phyloP scores from a whole-genome alignment of 148 eudicot genomes.

The Rheum nobile region DNA sequence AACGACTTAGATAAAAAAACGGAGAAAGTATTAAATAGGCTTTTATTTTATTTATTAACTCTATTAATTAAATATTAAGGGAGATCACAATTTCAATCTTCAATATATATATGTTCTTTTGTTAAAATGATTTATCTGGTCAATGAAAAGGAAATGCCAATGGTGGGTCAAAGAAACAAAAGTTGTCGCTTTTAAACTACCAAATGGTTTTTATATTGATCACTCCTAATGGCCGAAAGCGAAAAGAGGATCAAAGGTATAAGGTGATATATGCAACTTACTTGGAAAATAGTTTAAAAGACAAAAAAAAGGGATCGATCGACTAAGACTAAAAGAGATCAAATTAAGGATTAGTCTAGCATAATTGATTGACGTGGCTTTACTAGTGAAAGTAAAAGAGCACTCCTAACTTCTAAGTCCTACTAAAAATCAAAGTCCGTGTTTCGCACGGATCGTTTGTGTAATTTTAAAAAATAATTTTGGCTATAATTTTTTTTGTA shows the following conservation, averaged over 20 bases:
- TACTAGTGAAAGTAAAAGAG: not conserved
- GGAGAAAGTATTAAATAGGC: too few species aligned
- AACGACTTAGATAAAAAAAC: too few species aligned
- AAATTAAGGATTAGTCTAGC: not conserved
- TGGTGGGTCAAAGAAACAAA: not conserved
- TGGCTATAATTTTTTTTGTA: too few species aligned
- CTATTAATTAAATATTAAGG: too few species aligned
- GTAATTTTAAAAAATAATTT: too few species aligned
- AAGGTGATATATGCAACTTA: not conserved
- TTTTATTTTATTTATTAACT: too few species aligned
- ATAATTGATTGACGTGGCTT: not conserved
- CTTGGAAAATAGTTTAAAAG: not conserved
- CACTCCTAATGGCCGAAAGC: not conserved
- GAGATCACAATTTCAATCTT: too few species aligned
- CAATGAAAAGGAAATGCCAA: not conserved
- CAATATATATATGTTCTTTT: too few species aligned
- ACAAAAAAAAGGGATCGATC: not conserved
- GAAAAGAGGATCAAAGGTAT: not conserved
- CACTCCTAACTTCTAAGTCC: not conserved
- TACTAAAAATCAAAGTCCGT: too few species aligned
- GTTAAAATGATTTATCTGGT: too few species aligned
- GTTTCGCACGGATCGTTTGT: too few species aligned
- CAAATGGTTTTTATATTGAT: not conserved
- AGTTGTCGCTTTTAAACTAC: not conserved
- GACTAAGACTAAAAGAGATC: too few species aligned